Base-by-base conservation (phyloP, 371 early-diverging fungal species). In the Lichtheimia hyalospora region DNA sequence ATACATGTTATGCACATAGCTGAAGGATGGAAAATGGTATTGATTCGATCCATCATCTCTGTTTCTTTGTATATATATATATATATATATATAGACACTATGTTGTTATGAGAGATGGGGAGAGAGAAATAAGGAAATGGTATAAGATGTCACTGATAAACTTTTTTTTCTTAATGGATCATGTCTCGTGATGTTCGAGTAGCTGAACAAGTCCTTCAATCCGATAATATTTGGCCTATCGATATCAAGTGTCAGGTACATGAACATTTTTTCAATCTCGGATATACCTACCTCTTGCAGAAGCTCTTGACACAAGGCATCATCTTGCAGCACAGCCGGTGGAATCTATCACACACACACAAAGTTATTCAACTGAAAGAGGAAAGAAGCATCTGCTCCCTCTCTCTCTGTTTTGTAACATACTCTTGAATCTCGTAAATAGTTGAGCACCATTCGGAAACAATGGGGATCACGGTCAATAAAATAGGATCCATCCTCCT, bases 401-500 rank as follows among this genome's bases (percentile, higher is more conserved):
- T n/a, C n/a, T n/a, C n/a, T n/a, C n/a, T n/a, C n/a, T n/a, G n/a
- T n/a, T n/a, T 27, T 27, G 2, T n/a, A 50, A 24, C 18, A 61
- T 66, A 70, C 74, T 51, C 69, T 65, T 6, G 67, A 54, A 57
- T 71, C 73, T 51, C 71, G 52, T 2, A 74, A 54, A 51, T 71
- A 77, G 48, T 74, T 77, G 14, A 71, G 58, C n/a, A 74, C 54
- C 41, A 67, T 65, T 44, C 74, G 52, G 53, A 71, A 77, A 46
- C 70, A 71, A 23, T 57, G 55, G 39, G 71, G 74, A 62, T 77
- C 70, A 52, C 74, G 67, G 46, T 75, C 75, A 24, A 75, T 69
- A 58, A 75, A 75, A 48, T 70, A 75, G n/a, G 75, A 70, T 44
- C 68, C 73, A 58, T 77, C 77, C 21, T 63, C 23, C 51, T 74